Evolutionary conservation across 2,329 filamentous ascomycete genomes (phyloP).

Genomic region (Immersiporthe knoxdaviesiana): DNA sequence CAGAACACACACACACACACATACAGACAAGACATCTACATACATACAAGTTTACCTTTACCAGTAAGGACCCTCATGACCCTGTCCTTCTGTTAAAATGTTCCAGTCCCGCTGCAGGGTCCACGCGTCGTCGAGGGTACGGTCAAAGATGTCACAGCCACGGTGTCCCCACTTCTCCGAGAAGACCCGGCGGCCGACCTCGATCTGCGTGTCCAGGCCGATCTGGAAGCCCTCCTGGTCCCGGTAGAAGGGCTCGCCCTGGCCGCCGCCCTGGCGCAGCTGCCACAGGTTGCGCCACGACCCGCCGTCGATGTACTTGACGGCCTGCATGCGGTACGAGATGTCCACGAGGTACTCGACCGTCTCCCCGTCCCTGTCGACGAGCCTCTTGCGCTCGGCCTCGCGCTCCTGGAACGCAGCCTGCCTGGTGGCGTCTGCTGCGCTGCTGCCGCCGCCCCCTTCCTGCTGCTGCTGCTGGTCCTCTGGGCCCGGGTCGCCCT

Average conservation of each 20-base stretch:
- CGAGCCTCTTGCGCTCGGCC: constrained; percentile 41
- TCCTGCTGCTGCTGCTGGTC: constrained; percentile 24
- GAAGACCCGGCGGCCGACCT: constrained; percentile 46
- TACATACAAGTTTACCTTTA: neutral
- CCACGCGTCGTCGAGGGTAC: constrained; percentile 43
- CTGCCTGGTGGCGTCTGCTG: constrained; percentile 37
- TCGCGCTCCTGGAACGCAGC: constrained; percentile 39
- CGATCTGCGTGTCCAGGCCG: constrained; percentile 49
- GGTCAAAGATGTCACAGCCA: constrained; percentile 41
- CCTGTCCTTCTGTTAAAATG: constrained; percentile 31
- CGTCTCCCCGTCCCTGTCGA: constrained; percentile 36
- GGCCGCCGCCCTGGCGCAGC: constrained; percentile 52
- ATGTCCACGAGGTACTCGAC: constrained; percentile 37
- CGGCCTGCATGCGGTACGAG: constrained; percentile 45
- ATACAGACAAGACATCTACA: neutral
- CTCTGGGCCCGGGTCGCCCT: constrained; percentile 41
- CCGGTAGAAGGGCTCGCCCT: constrained; percentile 58
- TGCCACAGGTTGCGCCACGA: constrained; percentile 58
- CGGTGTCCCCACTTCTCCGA: constrained; percentile 48
- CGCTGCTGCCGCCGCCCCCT: constrained; percentile 30
- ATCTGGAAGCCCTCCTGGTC: constrained; percentile 50
- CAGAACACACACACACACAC: neutral
- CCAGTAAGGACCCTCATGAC: constrained; percentile 30
- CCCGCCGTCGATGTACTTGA: constrained; percentile 46
- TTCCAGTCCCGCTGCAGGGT: constrained; percentile 43